These are phyloP conservation scores for Nicotiana tabacum DNA, from an alignment of 257 asterid species.

Conservation along the genomic window DNA sequence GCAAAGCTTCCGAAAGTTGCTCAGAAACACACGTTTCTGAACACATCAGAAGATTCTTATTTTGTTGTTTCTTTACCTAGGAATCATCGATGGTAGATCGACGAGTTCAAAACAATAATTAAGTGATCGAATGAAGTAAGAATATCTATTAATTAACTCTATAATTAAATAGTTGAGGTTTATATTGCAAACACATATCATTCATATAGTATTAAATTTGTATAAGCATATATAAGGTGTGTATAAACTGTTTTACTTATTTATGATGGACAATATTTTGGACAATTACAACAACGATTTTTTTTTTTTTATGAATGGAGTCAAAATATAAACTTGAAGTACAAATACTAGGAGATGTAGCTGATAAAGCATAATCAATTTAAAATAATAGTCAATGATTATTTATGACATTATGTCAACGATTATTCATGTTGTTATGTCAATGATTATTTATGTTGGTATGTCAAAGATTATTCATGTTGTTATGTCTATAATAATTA, in stretches of 20 bases:
- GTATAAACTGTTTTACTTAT: background rate
- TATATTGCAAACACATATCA: too few species aligned
- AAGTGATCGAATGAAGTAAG: too few species aligned
- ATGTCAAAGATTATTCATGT: background rate
- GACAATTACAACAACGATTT: background rate
- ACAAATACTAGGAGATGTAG: background rate
- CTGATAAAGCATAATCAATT: background rate
- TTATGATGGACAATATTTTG: background rate
- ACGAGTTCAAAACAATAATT: background rate
- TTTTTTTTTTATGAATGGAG: background rate
- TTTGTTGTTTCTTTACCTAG: background rate
- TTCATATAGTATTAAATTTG: too few species aligned
- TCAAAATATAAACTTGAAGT: background rate
- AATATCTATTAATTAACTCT: too few species aligned
- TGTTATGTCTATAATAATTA: background rate
- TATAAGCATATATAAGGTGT: too few species aligned
- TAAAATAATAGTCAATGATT: background rate
- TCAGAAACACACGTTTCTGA: too few species aligned
- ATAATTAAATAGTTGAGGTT: too few species aligned
- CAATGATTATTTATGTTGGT: background rate
- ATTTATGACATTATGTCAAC: too few species aligned
- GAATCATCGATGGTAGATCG: background rate
- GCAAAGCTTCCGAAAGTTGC: background rate
- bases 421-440: too few species aligned
- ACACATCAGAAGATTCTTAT: background rate